Conservation (phyloP, 148 eudicot genomes). For the Chenopodium formosanum region DNA sequence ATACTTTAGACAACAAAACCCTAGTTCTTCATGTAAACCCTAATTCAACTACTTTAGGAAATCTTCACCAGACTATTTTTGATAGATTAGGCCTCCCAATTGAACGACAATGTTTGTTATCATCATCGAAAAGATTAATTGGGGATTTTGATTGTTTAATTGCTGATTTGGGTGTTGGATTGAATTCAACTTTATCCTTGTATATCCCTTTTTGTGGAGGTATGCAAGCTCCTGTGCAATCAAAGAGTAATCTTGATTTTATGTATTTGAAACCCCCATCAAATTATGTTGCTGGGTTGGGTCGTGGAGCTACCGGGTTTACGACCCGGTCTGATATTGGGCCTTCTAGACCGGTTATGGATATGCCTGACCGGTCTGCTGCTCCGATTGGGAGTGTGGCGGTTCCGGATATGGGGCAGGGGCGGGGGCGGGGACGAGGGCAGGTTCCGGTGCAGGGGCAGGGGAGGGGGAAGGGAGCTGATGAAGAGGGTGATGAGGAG, state of each 20-base stretch:
- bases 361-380: constrained; percentile 69
- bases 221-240: constrained; percentile 74
- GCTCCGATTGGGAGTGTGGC: constrained; percentile 55
- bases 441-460: constrained; percentile 45
- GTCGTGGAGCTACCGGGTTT: constrained; percentile 98
- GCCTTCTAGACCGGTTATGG: constrained; percentile 91
- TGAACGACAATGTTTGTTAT: constrained; percentile 47
- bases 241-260: constrained; percentile 62
- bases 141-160: constrained; percentile 25
- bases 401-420: constrained; percentile 48
- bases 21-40: constrained; percentile 56
- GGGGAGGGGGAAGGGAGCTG: constrained; percentile 58
- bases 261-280: constrained; percentile 74
- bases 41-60: constrained; percentile 41
- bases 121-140: constrained; percentile 45
- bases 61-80: constrained; percentile 40
- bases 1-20: constrained; percentile 47
- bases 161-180: constrained; percentile 44
- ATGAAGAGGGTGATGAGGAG: constrained; percentile 78
- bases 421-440: constrained; percentile 59
- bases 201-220: constrained; percentile 58
- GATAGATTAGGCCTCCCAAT: constrained; percentile 40
- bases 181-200: constrained; percentile 49
- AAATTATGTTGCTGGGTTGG: constrained; percentile 93
- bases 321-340: constrained; percentile 98